Percentiles rank a stretch among this genome's conserved stretches.
phyloP scores from a whole-genome alignment of 768 basidiomycete species.

The Calocybe cyanea region DNA sequence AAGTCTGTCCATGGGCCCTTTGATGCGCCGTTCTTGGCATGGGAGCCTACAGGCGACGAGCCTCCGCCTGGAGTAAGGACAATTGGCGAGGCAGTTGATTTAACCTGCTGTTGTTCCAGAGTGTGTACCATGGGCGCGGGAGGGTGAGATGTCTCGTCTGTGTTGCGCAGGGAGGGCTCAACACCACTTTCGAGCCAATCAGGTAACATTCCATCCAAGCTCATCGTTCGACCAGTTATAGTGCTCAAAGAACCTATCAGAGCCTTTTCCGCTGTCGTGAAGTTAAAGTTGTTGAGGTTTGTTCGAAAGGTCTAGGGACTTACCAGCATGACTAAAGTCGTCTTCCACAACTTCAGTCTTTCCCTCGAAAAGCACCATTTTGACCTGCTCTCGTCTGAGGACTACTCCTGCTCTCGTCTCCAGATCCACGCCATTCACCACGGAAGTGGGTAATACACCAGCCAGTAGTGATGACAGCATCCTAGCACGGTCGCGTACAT shows the following conservation, averaged over 20 bases:
- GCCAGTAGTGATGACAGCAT: conserved; percentile 70
- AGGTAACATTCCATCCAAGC: conserved; percentile 53
- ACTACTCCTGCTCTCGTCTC: conserved; percentile 69
- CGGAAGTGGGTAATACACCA: conserved; percentile 36
- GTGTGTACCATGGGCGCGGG: conserved; percentile 37
- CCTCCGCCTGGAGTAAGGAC: conserved; percentile 53
- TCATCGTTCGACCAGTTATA: conserved; percentile 53
- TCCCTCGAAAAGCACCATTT: conserved; percentile 73
- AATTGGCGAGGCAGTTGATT: conserved; percentile 39
- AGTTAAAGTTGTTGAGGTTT: conserved; percentile 4
- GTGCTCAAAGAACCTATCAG: conserved; percentile 66
- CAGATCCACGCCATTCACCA: conserved; percentile 31
- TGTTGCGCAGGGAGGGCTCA: conserved; percentile 71
- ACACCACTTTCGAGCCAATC: conserved; percentile 90
- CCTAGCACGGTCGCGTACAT: conserved; percentile 87
- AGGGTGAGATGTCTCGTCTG: conserved; percentile 47
- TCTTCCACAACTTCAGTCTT: conserved; percentile 49
- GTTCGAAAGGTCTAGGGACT: neutral
- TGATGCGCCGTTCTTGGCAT: conserved; percentile 27
- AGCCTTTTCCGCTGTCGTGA: conserved; percentile 33
- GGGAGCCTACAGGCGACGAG: conserved; percentile 40
- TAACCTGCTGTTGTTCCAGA: conserved; percentile 23
- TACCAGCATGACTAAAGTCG: conserved; percentile 31
- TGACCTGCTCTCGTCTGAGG: conserved; percentile 78
- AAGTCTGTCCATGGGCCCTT: conserved; percentile 56